Conservation (phyloP, 345 rosid species). For the Adansonia digitata region DNA sequence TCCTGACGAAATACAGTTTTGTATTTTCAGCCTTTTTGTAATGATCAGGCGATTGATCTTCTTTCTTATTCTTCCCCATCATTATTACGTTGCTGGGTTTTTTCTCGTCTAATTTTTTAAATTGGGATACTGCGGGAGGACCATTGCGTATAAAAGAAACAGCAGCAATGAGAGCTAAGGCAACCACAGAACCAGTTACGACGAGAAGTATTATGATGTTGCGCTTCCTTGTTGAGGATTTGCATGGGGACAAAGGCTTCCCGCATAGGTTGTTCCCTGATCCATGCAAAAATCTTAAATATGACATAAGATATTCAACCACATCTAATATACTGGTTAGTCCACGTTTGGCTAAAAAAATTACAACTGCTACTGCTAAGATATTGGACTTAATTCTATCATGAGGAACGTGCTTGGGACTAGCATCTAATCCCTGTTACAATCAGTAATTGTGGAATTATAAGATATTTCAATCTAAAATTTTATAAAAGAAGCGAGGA, state of each 20-base stretch:
- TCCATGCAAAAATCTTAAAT: background rate
- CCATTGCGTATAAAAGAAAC: constrained; percentile 11
- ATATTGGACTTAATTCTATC: too few species aligned
- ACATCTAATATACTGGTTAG: background rate
- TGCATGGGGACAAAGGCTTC: constrained; percentile 58
- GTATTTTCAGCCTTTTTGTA: constrained; percentile 27
- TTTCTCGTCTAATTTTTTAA: constrained; percentile 20
- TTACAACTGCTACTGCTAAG: too few species aligned
- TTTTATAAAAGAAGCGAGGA: background rate
- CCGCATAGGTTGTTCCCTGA: constrained; percentile 76
- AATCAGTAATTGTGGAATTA: background rate
- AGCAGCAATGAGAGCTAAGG: constrained; percentile 15
- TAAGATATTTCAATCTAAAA: background rate
- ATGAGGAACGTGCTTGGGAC: background rate
- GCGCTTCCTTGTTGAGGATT: constrained; percentile 30
- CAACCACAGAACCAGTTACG: constrained; percentile 15
- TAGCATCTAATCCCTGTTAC: background rate
- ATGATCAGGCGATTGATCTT: constrained; percentile 16
- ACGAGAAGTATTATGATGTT: constrained; percentile 30
- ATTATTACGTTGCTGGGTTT: constrained; percentile 4
- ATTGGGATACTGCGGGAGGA: constrained; percentile 13
- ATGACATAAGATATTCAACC: background rate
- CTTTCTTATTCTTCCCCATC: constrained; percentile 14
- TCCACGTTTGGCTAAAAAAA: background rate
- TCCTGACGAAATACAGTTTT: constrained; percentile 48